Conservation (phyloP, 2,329 filamentous ascomycete genomes). For the Penicillium olsonii region DNA sequence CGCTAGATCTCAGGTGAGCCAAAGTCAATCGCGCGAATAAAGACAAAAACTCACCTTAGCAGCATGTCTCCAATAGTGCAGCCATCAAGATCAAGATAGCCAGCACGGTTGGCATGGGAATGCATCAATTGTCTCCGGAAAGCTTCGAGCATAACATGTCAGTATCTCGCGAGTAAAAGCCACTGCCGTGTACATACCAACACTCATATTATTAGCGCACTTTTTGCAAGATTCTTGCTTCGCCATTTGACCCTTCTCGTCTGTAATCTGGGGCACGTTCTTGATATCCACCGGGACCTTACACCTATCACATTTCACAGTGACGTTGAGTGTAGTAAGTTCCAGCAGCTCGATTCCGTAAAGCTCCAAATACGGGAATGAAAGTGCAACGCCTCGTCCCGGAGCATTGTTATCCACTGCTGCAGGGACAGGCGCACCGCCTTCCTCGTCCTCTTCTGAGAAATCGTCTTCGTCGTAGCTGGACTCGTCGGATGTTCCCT, state of each 20-base stretch:
- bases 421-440: constrained; percentile 39
- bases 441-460: constrained; percentile 46
- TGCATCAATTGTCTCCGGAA: constrained; percentile 74
- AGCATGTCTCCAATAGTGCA: constrained; percentile 76
- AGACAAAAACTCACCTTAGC: constrained; percentile 56
- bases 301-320: constrained; percentile 77
- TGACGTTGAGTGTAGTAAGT: constrained; percentile 65
- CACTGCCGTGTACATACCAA: constrained; percentile 37
- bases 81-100: constrained; percentile 74
- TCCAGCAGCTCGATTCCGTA: constrained; percentile 76
- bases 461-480: constrained; percentile 51
- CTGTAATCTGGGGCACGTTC: constrained; percentile 60
- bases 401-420: constrained; percentile 41
- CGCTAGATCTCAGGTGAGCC: constrained; percentile 49
- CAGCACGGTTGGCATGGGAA: constrained; percentile 70
- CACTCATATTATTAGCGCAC: constrained; percentile 52
- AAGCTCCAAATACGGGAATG: constrained; percentile 75
- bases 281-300: constrained; percentile 71
- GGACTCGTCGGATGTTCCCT: constrained; percentile 42
- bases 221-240: constrained; percentile 56
- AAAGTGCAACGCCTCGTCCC: constrained; percentile 74
- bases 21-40: background rate
- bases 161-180: background rate
- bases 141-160: constrained; percentile 26
- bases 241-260: constrained; percentile 42